Evolutionary conservation across 345 rosid genomes (phyloP).

Genomic region (Euphorbia lathyris): DNA sequence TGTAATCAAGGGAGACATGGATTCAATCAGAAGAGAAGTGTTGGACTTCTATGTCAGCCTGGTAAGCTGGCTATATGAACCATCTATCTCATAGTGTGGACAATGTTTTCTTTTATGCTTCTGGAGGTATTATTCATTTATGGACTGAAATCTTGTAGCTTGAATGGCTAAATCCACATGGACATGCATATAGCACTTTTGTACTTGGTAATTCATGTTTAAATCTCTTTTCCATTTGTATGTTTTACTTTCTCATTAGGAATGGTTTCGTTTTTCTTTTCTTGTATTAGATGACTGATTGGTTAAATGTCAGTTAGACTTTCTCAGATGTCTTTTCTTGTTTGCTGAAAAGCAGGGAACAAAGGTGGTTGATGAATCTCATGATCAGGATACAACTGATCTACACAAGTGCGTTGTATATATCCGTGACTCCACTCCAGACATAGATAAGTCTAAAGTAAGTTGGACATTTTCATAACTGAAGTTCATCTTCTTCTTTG

Average conservation of each 20-base stretch:
- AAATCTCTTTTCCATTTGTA: neutral
- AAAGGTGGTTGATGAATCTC: slow-evolving; percentile 62
- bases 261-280: neutral
- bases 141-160: neutral
- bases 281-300: neutral
- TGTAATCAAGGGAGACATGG: slow-evolving; percentile 94
- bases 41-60: slow-evolving; percentile 51
- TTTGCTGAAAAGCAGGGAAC: slow-evolving; percentile 61
- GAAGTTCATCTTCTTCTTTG: too few species aligned
- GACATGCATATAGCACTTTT: neutral
- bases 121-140: neutral
- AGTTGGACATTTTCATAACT: slow-evolving; percentile 20
- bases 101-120: slow-evolving; percentile 4
- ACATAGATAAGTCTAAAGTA: slow-evolving; percentile 52
- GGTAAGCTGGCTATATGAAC: slow-evolving; percentile 38
- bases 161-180: neutral
- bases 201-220: neutral
- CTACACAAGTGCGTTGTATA: slow-evolving; percentile 72
- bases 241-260: neutral
- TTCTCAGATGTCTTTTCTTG: slow-evolving; percentile 20
- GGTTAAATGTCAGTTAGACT: neutral
- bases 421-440: slow-evolving; percentile 44
- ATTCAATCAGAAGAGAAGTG: slow-evolving; percentile 69
- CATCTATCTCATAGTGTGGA: neutral
- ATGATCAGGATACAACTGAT: slow-evolving; percentile 97